phyloP scores from a whole-genome alignment of 2,329 filamentous ascomycete genomes.

The Penicillium sclerotiorum region DNA sequence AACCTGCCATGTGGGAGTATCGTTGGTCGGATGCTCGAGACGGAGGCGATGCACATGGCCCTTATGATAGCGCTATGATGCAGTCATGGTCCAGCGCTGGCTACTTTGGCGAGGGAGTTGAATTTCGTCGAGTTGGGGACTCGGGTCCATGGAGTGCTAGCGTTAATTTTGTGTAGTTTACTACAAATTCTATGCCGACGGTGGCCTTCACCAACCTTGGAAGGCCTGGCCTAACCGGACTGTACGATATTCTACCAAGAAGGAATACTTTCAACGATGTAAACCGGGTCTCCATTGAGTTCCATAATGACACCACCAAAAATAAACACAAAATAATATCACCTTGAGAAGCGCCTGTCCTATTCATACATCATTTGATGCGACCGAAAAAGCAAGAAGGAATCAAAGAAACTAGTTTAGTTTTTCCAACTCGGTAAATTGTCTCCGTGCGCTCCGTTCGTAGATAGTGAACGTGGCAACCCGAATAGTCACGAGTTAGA shows the following conservation, averaged over 20 bases:
- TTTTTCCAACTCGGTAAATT: constrained; percentile 23
- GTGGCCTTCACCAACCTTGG: no score
- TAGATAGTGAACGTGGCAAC: constrained; percentile 14
- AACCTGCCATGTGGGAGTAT: constrained; percentile 75
- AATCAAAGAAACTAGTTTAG: constrained; percentile 18
- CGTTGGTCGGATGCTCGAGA: constrained; percentile 89
- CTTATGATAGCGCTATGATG: constrained; percentile 85
- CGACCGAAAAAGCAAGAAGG: constrained; percentile 23
- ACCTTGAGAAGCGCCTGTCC: constrained; percentile 39
- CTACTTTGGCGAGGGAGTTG: constrained; percentile 86
- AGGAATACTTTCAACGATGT: no score
- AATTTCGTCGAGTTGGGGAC: constrained; percentile 66
- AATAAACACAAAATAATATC: constrained; percentile 18
- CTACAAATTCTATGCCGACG: constrained; percentile 2
- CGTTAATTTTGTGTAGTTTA: constrained; percentile 54
- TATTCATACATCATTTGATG: constrained; percentile 43
- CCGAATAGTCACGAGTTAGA: background rate
- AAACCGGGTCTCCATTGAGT: constrained; percentile 19
- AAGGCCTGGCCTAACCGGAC: no score
- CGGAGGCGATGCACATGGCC: constrained; percentile 76
- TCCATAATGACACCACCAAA: constrained; percentile 19
- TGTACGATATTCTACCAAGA: no score
- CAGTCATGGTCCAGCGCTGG: constrained; percentile 86
- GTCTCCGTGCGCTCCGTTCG: constrained; percentile 8
- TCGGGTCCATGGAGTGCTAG: constrained; percentile 58